phyloP scores from a whole-genome alignment of 345 rosid species.

The Hypericum perforatum region DNA sequence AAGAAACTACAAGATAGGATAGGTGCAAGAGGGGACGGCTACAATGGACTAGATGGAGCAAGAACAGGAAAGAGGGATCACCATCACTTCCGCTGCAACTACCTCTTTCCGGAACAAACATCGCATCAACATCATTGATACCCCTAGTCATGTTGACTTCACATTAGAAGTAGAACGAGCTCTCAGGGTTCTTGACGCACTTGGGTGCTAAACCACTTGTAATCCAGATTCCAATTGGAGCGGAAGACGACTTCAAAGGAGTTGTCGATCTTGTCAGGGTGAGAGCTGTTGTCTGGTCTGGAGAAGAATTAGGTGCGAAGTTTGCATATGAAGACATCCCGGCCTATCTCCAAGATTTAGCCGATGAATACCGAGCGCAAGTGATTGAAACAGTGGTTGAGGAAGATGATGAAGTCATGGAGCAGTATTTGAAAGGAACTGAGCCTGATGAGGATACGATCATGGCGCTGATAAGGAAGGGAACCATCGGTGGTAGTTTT shows the following conservation, averaged over 20 bases:
- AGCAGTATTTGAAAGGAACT: slow-evolving; percentile 77
- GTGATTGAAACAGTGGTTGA: slow-evolving; percentile 69
- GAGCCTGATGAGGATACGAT: slow-evolving; percentile 82
- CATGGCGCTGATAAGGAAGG: slow-evolving; percentile 68
- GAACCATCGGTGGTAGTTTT: slow-evolving; percentile 59
- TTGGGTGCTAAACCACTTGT: slow-evolving; percentile 94
- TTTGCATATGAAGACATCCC: slow-evolving; percentile 71
- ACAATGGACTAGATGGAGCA: slow-evolving; percentile 99
- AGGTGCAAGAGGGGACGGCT: slow-evolving; percentile 96
- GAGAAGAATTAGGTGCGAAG: slow-evolving; percentile 96
- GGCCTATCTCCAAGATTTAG: slow-evolving; percentile 62
- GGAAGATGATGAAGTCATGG: slow-evolving; percentile 87
- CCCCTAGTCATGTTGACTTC: slow-evolving; percentile 95
- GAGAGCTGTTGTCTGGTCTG: slow-evolving; percentile 88
- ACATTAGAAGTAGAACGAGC: slow-evolving; percentile 98
- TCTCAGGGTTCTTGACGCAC: slow-evolving; percentile 86
- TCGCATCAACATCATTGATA: slow-evolving; percentile 91
- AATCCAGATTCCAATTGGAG: slow-evolving; percentile 78
- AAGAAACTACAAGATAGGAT: slow-evolving; percentile 94
- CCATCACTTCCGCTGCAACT: slow-evolving; percentile 95
- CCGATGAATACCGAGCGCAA: slow-evolving; percentile 58
- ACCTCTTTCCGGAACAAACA: slow-evolving; percentile 88
- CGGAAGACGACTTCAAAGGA: slow-evolving; percentile 73
- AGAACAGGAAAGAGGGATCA: slow-evolving; percentile 98
- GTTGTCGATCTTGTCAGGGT: slow-evolving; percentile 77